phyloP scores from a whole-genome alignment of 2,329 filamentous ascomycete genomes.

The Aspergillus udagawae region DNA sequence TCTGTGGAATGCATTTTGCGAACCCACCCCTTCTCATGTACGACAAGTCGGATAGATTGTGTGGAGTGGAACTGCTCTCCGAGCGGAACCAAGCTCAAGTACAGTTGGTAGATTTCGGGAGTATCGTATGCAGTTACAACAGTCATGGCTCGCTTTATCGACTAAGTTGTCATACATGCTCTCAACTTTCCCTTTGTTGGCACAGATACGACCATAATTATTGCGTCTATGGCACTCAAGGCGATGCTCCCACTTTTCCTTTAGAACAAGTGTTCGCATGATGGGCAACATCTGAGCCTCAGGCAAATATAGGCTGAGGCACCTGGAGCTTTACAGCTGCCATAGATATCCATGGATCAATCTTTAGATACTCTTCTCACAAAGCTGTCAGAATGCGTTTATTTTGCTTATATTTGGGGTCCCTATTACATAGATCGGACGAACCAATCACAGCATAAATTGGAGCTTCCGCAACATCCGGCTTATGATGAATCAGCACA shows the following conservation, averaged over 20 bases:
- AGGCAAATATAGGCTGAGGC: too few relatives aligned
- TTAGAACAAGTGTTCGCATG: too few relatives aligned
- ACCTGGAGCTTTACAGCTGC: neutral
- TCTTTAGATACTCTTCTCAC: neutral
- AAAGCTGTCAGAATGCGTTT: neutral
- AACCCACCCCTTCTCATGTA: neutral
- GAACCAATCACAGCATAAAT: neutral
- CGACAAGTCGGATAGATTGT: neutral
- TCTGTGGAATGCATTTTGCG: neutral
- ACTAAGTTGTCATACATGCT: too few relatives aligned
- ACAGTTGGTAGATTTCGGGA: too few relatives aligned
- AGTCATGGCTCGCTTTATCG: too few relatives aligned
- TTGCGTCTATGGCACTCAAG: too few relatives aligned
- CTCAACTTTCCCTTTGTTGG: too few relatives aligned
- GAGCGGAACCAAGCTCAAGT: neutral
- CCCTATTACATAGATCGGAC: neutral
- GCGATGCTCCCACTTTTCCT: too few relatives aligned
- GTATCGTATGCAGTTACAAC: too few relatives aligned
- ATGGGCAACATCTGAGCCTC: too few relatives aligned
- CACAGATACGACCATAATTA: too few relatives aligned
- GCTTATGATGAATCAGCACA: neutral
- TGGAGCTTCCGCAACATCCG: constrained; percentile 16
- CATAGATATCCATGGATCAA: neutral
- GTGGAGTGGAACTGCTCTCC: neutral
- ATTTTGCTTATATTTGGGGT: neutral